Percentiles rank a stretch among this genome's conserved stretches.
Conservation (phyloP, 371 early-diverging fungal species). For the Mucor irregularis region DNA sequence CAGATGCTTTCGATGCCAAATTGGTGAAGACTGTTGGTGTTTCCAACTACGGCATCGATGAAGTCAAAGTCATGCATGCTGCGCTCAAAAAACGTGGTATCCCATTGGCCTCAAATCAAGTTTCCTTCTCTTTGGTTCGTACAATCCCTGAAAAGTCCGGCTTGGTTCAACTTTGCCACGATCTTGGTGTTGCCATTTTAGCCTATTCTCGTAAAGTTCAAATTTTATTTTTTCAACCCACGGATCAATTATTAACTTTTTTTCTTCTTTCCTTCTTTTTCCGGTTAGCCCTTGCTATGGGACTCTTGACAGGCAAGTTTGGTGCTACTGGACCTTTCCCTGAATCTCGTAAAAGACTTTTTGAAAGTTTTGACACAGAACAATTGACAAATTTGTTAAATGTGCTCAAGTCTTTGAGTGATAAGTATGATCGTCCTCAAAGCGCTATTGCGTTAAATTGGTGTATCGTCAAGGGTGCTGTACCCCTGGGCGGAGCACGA, state of each 20-base stretch:
- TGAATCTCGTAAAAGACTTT: slow-evolving; percentile 20
- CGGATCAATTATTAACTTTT: neutral
- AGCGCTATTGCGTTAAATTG: slow-evolving; percentile 49
- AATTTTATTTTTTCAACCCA: neutral
- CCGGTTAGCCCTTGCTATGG: slow-evolving; percentile 49
- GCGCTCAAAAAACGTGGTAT: slow-evolving; percentile 52
- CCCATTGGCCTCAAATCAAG: slow-evolving; percentile 57
- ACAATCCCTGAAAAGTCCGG: slow-evolving; percentile 54
- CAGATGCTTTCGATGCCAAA: slow-evolving; percentile 56
- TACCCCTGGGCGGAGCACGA: slow-evolving; percentile 57
- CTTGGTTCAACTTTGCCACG: slow-evolving; percentile 52
- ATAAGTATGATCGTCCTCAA: slow-evolving; percentile 25
- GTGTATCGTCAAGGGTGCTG: slow-evolving; percentile 54
- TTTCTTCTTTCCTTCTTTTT: too few relatives aligned
- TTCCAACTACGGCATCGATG: slow-evolving; percentile 60
- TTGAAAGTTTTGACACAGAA: slow-evolving; percentile 23
- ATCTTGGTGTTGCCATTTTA: slow-evolving; percentile 59
- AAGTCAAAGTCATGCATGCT: slow-evolving; percentile 50
- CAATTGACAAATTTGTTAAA: slow-evolving; percentile 30
- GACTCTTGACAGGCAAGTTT: slow-evolving; percentile 54
- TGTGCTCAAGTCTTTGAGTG: slow-evolving; percentile 26
- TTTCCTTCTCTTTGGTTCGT: slow-evolving; percentile 52
- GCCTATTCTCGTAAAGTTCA: slow-evolving; percentile 53
- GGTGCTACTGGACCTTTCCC: slow-evolving; percentile 44
- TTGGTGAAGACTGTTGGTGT: slow-evolving; percentile 68